Conservation (phyloP, 768 basidiomycete genomes). For the Tricholoma saponaceum region DNA sequence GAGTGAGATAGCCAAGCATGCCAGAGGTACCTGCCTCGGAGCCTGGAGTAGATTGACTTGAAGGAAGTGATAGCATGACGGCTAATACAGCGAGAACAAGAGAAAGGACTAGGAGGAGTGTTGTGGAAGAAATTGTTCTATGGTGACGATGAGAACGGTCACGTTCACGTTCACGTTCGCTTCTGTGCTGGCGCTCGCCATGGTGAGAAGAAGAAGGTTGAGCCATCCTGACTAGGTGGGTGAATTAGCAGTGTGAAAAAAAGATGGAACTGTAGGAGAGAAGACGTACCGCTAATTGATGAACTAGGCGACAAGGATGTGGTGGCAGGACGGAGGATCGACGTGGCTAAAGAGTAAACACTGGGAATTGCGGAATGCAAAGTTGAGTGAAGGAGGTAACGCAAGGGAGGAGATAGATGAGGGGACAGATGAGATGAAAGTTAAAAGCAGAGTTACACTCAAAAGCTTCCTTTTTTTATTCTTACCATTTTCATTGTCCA, state of each 20-base stretch:
- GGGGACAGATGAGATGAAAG: conserved; percentile 18
- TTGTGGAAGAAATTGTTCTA: conserved; percentile 86
- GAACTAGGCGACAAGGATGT: conserved; percentile 76
- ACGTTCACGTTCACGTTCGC: conserved; percentile 46
- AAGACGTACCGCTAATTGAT: conserved; percentile 43
- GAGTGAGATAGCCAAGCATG: conserved; percentile 71
- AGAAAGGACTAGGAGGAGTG: conserved; percentile 80
- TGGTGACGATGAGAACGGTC: conserved; percentile 68
- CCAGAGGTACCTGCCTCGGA: conserved; percentile 43
- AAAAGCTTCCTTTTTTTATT: conserved; percentile 18
- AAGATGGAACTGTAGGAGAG: conserved; percentile 5
- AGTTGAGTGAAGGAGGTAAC: conserved; percentile 17
- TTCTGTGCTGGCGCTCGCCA: conserved; percentile 53
- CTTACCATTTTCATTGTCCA: conserved; percentile 43
- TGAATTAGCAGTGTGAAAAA: conserved; percentile 10
- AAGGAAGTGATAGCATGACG: conserved; percentile 83
- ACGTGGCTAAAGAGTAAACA: conserved; percentile 49
- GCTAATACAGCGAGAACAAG: conserved; percentile 86
- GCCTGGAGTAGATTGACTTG: conserved; percentile 31
- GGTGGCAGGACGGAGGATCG: conserved; percentile 55
- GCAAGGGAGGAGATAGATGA: conserved; percentile 12
- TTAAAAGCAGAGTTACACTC: conserved; percentile 23
- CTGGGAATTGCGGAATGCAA: conserved; percentile 15
- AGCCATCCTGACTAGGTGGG: conserved; percentile 73
- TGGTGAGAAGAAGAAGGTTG: conserved; percentile 83